Base-by-base conservation (phyloP, 495 filamentous ascomycete species). In the Hypoxylon perforatum region DNA sequence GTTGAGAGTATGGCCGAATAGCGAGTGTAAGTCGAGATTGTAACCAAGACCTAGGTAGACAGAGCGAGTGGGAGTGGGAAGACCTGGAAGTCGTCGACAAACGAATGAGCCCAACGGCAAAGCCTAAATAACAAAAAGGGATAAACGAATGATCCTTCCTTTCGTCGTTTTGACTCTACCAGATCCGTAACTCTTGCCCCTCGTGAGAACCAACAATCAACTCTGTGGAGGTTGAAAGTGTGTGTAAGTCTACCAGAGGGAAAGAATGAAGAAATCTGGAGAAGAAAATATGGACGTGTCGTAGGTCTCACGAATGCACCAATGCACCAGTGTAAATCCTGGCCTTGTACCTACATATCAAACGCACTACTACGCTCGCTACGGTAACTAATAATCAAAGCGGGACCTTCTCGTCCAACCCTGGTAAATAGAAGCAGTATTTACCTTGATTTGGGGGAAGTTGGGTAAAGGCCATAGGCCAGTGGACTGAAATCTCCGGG, bases 371-470 rank as follows among this genome's bases (percentile, higher is more conserved):
- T 18, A 62, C 65, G 41, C 47, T 49, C 59, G 51, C 56, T 60
- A 62, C 65, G 41, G 53, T 49, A 63, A 56, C 56, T 60, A 69
- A 52, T 60, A 30, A 49, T 50, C 12, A 53, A 62, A 67, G 56
- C 65, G 60, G 65, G 38, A 52, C 60, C 44, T 45, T 14, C 51
- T 46, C 59, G 21, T 17, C 35, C 42, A 41, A 69, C 51, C 65
- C 65, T 64, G 21, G 61, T 61, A 59, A 63, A 49, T 36, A 60
- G 18, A 42, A 55, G 54, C 8, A 61, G 18, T 50, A 61, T 61
- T 55, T 65, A 65, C 60, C 66, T 69, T 61, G 65, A 65, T 61
- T 62, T 69, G 57, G 61, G 66, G 51, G 65, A 64, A 64, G 51
- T 47, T 56, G 41, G 45, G 15, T 33, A 23, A 35, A 33, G 46